Evolutionary conservation across 2,329 filamentous ascomycete genomes (phyloP).

Genomic region (Beauveria scarabaeidicola): DNA sequence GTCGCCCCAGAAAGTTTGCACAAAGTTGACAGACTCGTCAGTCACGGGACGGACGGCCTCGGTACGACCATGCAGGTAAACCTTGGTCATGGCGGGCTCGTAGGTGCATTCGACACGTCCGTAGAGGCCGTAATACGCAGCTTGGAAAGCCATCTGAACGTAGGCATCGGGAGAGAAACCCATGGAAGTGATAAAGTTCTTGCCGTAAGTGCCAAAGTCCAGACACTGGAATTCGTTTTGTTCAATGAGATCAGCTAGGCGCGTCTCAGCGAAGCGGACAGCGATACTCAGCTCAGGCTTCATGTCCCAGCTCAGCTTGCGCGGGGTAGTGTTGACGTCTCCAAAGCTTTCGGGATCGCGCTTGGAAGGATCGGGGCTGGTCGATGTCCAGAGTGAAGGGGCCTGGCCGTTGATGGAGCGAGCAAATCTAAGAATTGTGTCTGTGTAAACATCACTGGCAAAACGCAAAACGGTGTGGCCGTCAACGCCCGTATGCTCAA

Average conservation of each 20-base stretch:
- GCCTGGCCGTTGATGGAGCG: constrained; percentile 91
- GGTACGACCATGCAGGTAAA: constrained; percentile 85
- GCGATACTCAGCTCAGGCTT: constrained; percentile 83
- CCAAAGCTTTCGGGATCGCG: constrained; percentile 86
- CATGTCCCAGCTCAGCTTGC: constrained; percentile 98
- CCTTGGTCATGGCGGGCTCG: constrained; percentile 97
- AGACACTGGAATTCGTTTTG: constrained; percentile 94
- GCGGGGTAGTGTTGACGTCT: constrained; percentile 85
- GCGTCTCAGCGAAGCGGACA: constrained; percentile 88
- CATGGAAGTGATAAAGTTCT: constrained; percentile 96
- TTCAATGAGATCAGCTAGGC: constrained; percentile 86
- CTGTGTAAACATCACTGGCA: constrained; percentile 92
- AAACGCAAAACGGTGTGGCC: constrained; percentile 95
- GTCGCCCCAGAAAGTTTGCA: constrained; percentile 91
- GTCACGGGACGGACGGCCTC: constrained; percentile 88
- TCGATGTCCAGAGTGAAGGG: constrained; percentile 83
- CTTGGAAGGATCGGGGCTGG: constrained; percentile 86
- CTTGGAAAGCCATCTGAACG: constrained; percentile 98
- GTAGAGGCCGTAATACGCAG: constrained; percentile 94
- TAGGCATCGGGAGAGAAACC: constrained; percentile 96
- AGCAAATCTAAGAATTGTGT: constrained; percentile 93
- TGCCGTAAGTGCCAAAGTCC: constrained; percentile 83
- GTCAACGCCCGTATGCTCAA: constrained; percentile 96
- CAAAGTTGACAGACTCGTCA: constrained; percentile 74
- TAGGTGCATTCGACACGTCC: constrained; percentile 92